Base-by-base conservation (phyloP, 805 yeast species). In the Clavispora asparagi region DNA sequence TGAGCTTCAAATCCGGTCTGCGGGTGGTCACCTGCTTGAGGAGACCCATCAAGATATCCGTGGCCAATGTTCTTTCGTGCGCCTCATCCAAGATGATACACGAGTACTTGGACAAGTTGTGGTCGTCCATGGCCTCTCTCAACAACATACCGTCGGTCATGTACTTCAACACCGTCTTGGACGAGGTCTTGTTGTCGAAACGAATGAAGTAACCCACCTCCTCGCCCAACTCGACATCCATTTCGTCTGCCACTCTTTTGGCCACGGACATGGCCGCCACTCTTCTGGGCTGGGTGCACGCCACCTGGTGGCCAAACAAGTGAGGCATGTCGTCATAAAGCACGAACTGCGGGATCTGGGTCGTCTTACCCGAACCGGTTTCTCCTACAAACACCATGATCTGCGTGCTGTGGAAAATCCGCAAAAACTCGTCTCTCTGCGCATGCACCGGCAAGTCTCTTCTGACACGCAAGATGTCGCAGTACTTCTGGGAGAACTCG, bases 181-280 rank as follows among this genome's bases (percentile, higher is more conserved):
- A 74, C 36, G 86, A 74, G 1, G 96, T 87, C 57, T 81, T 87
- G 68, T 92, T 91, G 57, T 94, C 98, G 62, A 92, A 92, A 73
- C 99, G 85, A 57, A 92, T 87, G 54, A 85, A 81, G 70, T 92
- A 92, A 71, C 99, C 99, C 49, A 92, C 98, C 67, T 92, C 96
- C 54, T 85, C 85, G 31, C 99, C 99, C 43, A 92, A 70, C 49
- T 78, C 75, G 6, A 92, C 98, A 65, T 91, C 98, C 94, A 91
- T 82, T 68, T 92, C 99, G 61, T 89, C 95, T 4, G 98, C 96
- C 44, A 92, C 99, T 74, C 99, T 86, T 53, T 87, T 84, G 17
- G 98, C 98, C 48, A 91, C 98, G 45, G 96, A 87, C 97, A 91
- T 92, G 14, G 99, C 98, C 16, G 99, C 99, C 55, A 92, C 98